phyloP scores from a whole-genome alignment of 495 filamentous ascomycete species.

The Penicillium waksmanii region DNA sequence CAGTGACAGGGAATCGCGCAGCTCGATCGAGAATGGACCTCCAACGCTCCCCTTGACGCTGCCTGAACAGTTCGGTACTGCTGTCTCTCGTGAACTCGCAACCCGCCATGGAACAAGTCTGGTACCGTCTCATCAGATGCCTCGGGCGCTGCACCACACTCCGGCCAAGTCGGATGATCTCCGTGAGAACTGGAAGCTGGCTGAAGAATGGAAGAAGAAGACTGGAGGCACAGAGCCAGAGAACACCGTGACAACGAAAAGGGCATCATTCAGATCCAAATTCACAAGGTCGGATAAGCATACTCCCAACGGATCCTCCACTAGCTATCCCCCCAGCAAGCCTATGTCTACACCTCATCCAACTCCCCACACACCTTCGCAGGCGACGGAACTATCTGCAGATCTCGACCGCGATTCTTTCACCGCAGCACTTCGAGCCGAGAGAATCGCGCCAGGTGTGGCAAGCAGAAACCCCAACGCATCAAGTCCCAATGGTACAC shows the following conservation, averaged over 20 bases:
- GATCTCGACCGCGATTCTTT: slow-evolving; percentile 39
- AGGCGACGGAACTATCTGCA: background rate
- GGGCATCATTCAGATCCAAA: background rate
- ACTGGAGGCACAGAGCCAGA: slow-evolving; percentile 7
- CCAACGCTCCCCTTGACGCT: slow-evolving; percentile 31
- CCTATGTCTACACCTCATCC: background rate
- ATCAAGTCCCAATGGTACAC: background rate
- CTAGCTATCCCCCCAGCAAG: background rate
- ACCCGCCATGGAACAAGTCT: slow-evolving; percentile 34
- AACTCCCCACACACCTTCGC: background rate
- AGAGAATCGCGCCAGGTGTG: slow-evolving; percentile 11
- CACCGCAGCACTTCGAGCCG: slow-evolving; percentile 32
- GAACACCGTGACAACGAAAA: background rate
- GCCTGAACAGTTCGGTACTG: slow-evolving; percentile 39
- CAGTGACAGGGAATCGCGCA: slow-evolving; percentile 16
- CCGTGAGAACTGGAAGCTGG: slow-evolving; percentile 33
- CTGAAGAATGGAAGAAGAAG: slow-evolving; percentile 28
- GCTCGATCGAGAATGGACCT: slow-evolving; percentile 19
- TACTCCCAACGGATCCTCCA: background rate
- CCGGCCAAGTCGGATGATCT: slow-evolving; percentile 27
- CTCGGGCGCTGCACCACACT: slow-evolving; percentile 19
- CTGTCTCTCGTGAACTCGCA: slow-evolving; percentile 38
- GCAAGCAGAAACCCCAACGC: background rate
- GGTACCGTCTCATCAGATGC: slow-evolving; percentile 18
- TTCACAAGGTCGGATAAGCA: background rate